These are phyloP conservation scores for Casuarina cunninghamiana DNA, from an alignment of 306 rosid species.

Conservation along the genomic window DNA sequence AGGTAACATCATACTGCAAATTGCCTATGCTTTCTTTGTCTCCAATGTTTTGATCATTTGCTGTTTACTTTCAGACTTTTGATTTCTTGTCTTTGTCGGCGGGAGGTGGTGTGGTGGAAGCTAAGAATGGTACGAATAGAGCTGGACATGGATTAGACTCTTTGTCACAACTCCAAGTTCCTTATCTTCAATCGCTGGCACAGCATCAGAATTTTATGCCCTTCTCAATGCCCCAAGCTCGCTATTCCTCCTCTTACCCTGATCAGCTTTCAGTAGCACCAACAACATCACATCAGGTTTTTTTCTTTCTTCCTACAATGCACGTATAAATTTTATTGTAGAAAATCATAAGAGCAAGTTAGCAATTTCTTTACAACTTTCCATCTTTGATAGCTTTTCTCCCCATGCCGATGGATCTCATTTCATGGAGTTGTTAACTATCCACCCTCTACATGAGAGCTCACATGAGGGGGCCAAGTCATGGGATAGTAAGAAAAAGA, in stretches of 20 bases:
- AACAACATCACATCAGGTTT: constrained; percentile 57
- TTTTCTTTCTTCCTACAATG: constrained; percentile 15
- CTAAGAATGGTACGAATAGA: constrained; percentile 31
- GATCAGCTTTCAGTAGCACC: constrained; percentile 37
- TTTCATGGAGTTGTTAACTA: background rate
- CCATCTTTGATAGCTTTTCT: background rate
- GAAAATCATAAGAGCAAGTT: background rate
- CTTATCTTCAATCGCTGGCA: constrained; percentile 46
- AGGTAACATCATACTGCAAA: constrained; percentile 43
- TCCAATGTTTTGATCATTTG: constrained; percentile 26
- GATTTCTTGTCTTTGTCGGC: constrained; percentile 59
- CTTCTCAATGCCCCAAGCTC: constrained; percentile 44
- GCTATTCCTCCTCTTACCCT: constrained; percentile 41
- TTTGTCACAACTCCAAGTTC: constrained; percentile 47
- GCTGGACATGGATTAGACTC: constrained; percentile 41
- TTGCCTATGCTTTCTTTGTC: constrained; percentile 10
- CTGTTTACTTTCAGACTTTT: constrained; percentile 49
- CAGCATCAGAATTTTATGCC: constrained; percentile 44
- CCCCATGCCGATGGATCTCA: background rate
- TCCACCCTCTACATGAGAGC: background rate
- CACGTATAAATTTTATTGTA: background rate
- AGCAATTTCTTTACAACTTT: background rate
- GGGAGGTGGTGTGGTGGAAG: constrained; percentile 47
- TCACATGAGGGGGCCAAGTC: background rate
- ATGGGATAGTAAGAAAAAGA: background rate